Evolutionary conservation across 2,329 filamentous ascomycete species (phyloP), one percentile per base, ranked within the genome.

Genomic region (Trichoderma atrobrunneum): DNA sequence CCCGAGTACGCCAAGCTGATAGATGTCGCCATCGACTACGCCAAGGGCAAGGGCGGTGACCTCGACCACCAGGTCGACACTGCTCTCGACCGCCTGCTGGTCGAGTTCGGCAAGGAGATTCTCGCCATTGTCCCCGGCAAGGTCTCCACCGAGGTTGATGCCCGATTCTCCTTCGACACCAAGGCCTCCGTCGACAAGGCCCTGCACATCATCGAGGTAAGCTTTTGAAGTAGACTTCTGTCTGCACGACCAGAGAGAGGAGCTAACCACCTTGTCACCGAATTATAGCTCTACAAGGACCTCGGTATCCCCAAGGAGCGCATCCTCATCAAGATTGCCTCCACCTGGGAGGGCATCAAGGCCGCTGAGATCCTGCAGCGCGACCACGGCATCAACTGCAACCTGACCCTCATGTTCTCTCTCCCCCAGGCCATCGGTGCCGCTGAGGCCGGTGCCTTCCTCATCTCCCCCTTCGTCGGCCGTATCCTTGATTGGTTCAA

Each of bases 401-500:
- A 99, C 91, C 87, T 99, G 82, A 99, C 96, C 75, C 93, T 99
- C 83, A 95, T 99, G 92, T 99, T 99, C 92, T 98, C 95, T 64
- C 87, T 92, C 75, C 89, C 92, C 77, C 96, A 99, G 89, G 96
- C 96, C 81, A 97, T 98, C 80, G 95, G 93, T 77, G 95, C 93
- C 80, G 96, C 96, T 74, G 96, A 99, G 89, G 96, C 96, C 77
- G 90, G 90, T 80, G 94, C 95, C 79, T 98, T 93, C 92, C 93
- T 99, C 82, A 98, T 99, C 87, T 98, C 96, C 65, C 96, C 96
- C 84, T 99, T 98, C 86, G 96, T 99, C 78, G 96, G 96, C 84
- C 95, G 96, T 82, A 99, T 99, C 82, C 93, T 99, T 78, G 96
- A 99, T 87, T 99, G 95, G 95, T 98, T 92, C 93, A 99, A 99